Base-by-base conservation (phyloP, 768 basidiomycete genomes). In the Pleurotus pulmonarius region DNA sequence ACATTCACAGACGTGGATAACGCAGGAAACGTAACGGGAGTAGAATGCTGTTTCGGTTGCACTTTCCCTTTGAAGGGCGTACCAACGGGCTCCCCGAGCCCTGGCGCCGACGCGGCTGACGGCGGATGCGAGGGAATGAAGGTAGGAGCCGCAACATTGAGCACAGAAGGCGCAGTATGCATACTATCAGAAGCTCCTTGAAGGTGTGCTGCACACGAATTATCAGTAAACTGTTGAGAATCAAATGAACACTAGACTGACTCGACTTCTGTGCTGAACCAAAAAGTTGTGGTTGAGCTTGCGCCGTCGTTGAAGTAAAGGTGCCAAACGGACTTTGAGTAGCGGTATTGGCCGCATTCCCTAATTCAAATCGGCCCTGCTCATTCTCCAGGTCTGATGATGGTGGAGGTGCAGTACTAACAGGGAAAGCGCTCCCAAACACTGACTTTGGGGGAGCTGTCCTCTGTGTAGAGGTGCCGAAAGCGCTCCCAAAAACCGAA, bases 401-500 rank as follows among this genome's bases (percentile, higher is more conserved):
- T 4, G 53, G 29, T 5, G 58, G 22, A 13, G 54, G 16, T 25
- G 29, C 12, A 20, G 47, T 6, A 39, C 18, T 16, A 20, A 22
- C 3, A 16, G 40, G n/a, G 5, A 52, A 40, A 39, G 56, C 52
- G 44, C 46, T 58, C 1, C 61, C 58, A 56, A 70, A 69, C 4
- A 65, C 65, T 2, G 67, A 67, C 6, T 51, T 62, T 7, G 65
- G 59, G 5, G 58, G 15, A n/a, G 58, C 53, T 7, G 59, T 22
- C 15, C 55, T 18, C 20, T 62, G 43, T 16, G 61, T 52, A 47
- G 66, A 58, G 3, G 64, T 52, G 12, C 54, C 44, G 26, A 63
- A 65, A 11, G 63, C n/a, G 5, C 58, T 59, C 16, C 71, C 73
- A 56, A 78, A 79, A 11, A 73, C 67, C 13, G 75, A 72, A 2